A percentile compares a stretch with the other conserved stretches of the same genome.
Conservation (phyloP, 2,329 filamentous ascomycete species). For the Cladosporium sp. region DNA sequence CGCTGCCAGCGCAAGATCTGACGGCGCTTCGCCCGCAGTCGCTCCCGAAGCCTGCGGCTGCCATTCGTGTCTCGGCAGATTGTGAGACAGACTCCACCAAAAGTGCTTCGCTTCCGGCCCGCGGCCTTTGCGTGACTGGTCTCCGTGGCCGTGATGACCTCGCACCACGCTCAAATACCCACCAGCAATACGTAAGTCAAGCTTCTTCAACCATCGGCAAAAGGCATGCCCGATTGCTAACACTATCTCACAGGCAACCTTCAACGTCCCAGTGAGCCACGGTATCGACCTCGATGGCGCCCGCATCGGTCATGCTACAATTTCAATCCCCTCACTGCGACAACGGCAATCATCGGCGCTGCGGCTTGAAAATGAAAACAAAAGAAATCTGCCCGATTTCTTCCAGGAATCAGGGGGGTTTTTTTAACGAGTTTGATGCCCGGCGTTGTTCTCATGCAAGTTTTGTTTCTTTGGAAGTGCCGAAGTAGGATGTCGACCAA, state of each 20-base stretch:
- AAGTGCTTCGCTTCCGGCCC: slow-evolving; percentile 5
- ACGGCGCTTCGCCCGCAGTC: slow-evolving; percentile 45
- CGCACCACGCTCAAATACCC: background rate
- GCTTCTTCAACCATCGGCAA: no score
- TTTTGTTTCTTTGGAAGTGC: no score
- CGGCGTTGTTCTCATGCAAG: no score
- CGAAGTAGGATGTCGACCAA: no score
- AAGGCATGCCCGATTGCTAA: no score
- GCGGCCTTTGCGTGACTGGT: slow-evolving; percentile 7
- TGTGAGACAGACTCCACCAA: slow-evolving; percentile 13
- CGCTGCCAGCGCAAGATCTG: slow-evolving; percentile 43
- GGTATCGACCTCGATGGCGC: background rate
- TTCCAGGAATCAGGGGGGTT: no score
- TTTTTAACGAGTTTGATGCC: no score
- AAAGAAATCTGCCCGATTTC: no score
- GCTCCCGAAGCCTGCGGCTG: slow-evolving; percentile 23
- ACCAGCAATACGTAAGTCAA: slow-evolving; percentile 6
- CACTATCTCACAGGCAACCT: background rate
- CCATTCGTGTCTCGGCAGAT: slow-evolving; percentile 25
- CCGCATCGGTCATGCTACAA: slow-evolving; percentile 2
- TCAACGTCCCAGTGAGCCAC: background rate
- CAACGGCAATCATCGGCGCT: slow-evolving; percentile 3
- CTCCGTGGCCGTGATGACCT: slow-evolving; percentile 3
- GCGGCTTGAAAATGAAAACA: slow-evolving; percentile 10
- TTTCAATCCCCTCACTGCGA: background rate